phyloP scores from a whole-genome alignment of 495 filamentous ascomycete species.

The Tetracladium marchalianum region DNA sequence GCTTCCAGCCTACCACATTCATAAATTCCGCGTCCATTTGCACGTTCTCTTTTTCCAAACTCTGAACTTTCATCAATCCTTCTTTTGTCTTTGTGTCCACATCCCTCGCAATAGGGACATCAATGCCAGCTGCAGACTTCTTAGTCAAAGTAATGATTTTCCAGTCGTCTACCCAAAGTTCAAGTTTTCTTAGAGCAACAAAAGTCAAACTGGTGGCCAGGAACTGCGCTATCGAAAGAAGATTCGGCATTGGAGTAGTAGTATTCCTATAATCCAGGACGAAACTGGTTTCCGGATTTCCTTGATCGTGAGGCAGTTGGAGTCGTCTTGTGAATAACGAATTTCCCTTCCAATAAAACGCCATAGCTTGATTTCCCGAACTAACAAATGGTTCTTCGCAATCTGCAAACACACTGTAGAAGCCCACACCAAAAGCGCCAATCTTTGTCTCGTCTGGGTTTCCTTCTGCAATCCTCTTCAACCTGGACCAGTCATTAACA shows the following conservation, averaged over 20 bases:
- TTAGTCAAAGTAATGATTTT: slow-evolving; percentile 68
- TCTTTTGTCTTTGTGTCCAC: slow-evolving; percentile 74
- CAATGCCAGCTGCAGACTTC: slow-evolving; percentile 65
- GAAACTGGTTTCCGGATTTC: slow-evolving; percentile 69
- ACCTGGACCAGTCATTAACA: slow-evolving; percentile 78
- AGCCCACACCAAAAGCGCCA: slow-evolving; percentile 95
- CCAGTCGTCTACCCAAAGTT: slow-evolving; percentile 84
- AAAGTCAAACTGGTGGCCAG: slow-evolving; percentile 93
- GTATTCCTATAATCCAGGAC: slow-evolving; percentile 85
- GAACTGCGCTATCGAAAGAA: slow-evolving; percentile 83
- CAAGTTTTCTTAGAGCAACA: slow-evolving; percentile 76
- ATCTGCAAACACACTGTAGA: slow-evolving; percentile 97
- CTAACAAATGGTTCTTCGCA: slow-evolving; percentile 95
- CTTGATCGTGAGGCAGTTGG: slow-evolving; percentile 53
- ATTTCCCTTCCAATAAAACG: slow-evolving; percentile 98
- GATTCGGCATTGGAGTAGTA: slow-evolving; percentile 70
- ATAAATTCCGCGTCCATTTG: slow-evolving; percentile 92
- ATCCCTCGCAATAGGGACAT: slow-evolving; percentile 65
- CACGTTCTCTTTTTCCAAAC: slow-evolving; percentile 66
- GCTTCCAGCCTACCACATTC: slow-evolving; percentile 77
- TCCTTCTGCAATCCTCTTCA: slow-evolving; percentile 96
- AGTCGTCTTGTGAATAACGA: slow-evolving; percentile 80
- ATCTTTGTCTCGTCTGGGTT: slow-evolving; percentile 99
- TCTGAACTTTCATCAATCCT: slow-evolving; percentile 69
- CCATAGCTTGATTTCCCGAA: slow-evolving; percentile 86